Base-by-base conservation (phyloP, 805 yeast species). In the Isabelozyma heimii region DNA sequence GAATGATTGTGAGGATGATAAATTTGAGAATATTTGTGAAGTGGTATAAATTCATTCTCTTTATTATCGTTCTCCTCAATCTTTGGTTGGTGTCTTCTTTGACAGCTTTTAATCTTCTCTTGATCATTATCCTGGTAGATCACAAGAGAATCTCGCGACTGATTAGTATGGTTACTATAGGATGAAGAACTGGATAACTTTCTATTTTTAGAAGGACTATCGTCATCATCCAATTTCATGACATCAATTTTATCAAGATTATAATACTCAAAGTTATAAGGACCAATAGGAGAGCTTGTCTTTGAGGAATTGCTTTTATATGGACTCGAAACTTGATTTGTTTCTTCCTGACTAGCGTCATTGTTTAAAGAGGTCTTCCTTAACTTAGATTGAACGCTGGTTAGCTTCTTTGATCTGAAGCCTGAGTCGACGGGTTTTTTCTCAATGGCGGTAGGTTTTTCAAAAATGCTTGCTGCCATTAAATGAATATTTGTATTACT, bases 191-290 rank as follows among this genome's bases (percentile, higher is more conserved):
- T 55, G 7, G 66, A 58, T 2, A 51, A 48, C 46, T 67, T 69
- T 38, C 72, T 45, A 41, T 53, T 59, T 40, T 62, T 64, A 15
- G 69, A 61, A 5, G 75, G 75, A 51, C 67, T 61, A 50, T 63
- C 67, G 30, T 43, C 43, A 20, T 20, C 24, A 13, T 45, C 45
- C 5, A 53, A 44, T 37, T 61, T 65, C 47, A 57, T 60, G 16
- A 60, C 48, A 37, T 60, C 62, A 46, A 66, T 50, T 15, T 66
- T 69, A 44, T 67, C 72, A 13, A 59, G 50, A 39, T 57, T 55
- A 44, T 61, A 63, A 44, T 61, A 62, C 17, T 63, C 68, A 37
- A 61, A 53, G 30, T 46, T 49, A 16, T 45, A 20, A 30, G 37
- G 45, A 3, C 12, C 12, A 38, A 42, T 17, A 8, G 44, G 40